Evolutionary conservation across 495 filamentous ascomycete genomes (phyloP), one percentile per base, ranked within the genome.

Genomic region (Viridothelium virens): DNA sequence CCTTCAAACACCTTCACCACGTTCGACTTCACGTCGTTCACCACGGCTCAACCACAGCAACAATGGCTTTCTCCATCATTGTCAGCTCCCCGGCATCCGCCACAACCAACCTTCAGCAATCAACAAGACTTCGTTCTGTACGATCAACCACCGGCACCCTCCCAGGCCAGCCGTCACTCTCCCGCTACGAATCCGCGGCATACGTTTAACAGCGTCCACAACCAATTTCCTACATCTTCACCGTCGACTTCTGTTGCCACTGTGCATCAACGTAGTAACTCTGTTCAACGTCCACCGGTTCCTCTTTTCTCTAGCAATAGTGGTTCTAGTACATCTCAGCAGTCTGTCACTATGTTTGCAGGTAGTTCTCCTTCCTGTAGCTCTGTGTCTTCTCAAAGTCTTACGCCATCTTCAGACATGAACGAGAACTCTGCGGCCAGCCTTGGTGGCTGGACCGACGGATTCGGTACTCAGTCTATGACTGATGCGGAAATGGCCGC

Each of bases 1-100:
- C 66, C 70, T 65, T 63, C 68, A 64, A 73, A 75, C 77, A 78
- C 74, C 70, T 77, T 77, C 75, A 69, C 75, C 70, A 70, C 80
- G 78, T 78, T 80, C 81, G 79, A 82, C 82, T 68, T 81, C 70
- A 79, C 77, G 78, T 84, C 83, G 81, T 83, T 81, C 83, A 86
- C 77, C 80, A 87, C 85, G 85, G 84, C 85, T 85, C 79, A 73
- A 64, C 69, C 80, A 74, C 83, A 82, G 78, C 79, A 81, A 84
- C 63, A 79, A 87, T 86, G 84, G 84, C 84, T 82, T 78, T 79
- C 83, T 76, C 74, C 82, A 79, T 80, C 84, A 82, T 77, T 79
- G 74, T 74, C 75, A 72, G 72, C 77, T 68, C 66, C 66, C 62
- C 66, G 59, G 69, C 67, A 70, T 66, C 70, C 65, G 63, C 66